Evolutionary conservation across 495 filamentous ascomycete genomes (phyloP).

Genomic region (Hypoxylon lienhwacheense): DNA sequence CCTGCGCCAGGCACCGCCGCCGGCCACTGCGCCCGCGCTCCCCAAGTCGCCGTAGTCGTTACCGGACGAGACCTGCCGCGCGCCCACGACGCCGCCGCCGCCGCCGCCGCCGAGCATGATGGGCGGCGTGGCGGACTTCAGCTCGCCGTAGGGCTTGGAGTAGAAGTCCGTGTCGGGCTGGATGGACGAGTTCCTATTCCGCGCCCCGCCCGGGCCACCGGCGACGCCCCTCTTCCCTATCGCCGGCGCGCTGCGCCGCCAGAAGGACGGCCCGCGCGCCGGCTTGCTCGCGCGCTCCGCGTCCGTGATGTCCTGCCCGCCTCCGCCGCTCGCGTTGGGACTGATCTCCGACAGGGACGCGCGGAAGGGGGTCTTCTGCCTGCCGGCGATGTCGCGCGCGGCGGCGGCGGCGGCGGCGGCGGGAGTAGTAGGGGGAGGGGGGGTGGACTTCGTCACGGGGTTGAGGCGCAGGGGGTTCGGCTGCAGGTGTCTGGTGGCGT

Average conservation of each 20-base stretch:
- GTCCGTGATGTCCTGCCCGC: conserved; percentile 41
- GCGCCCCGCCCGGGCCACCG: not conserved
- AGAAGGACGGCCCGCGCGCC: conserved; percentile 16
- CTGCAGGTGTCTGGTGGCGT: conserved; percentile 35
- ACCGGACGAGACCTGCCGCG: conserved; percentile 54
- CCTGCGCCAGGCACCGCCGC: conserved; percentile 46
- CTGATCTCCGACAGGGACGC: conserved; percentile 45
- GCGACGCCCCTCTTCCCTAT: conserved; percentile 36
- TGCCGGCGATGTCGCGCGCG: conserved; percentile 8
- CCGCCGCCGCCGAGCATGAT: conserved; percentile 44
- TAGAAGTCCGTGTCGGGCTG: conserved; percentile 58
- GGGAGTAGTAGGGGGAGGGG: not conserved
- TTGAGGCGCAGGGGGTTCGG: conserved; percentile 54
- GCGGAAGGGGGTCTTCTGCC: conserved; percentile 37
- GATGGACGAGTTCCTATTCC: conserved; percentile 47
- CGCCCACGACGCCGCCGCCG: not conserved
- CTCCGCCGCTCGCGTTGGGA: conserved; percentile 44
- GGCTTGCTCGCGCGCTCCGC: not conserved
- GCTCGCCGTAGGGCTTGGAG: conserved; percentile 54
- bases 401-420: conserved; percentile 8
- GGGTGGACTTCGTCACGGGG: conserved; percentile 24
- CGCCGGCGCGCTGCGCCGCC: conserved; percentile 27
- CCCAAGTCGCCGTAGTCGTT: conserved; percentile 63
- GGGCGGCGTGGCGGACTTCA: conserved; percentile 51
- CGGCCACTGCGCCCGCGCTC: conserved; percentile 33